A percentile compares a stretch with the other conserved stretches of the same genome.
Conservation (phyloP, 2,329 filamentous ascomycete species). For the Penicillium sp. region DNA sequence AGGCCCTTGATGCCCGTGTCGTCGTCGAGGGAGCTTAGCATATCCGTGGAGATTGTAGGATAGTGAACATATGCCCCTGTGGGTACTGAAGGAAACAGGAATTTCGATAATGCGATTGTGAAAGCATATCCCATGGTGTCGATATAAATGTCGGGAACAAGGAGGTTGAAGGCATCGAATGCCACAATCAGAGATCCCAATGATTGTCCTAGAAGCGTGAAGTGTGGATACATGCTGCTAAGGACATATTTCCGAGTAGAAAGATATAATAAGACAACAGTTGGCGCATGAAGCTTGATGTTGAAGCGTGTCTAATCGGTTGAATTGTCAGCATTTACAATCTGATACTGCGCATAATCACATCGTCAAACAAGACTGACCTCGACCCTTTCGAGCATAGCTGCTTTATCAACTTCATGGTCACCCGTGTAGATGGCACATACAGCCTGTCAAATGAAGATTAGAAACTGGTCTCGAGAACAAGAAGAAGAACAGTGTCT, state of each 20-base stretch:
- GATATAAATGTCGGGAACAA: constrained; percentile 89
- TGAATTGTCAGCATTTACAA: not conserved
- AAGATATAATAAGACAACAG: constrained; percentile 84
- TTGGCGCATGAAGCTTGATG: constrained; percentile 78
- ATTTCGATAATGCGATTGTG: constrained; percentile 73
- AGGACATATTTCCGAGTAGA: constrained; percentile 83
- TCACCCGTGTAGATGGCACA: constrained; percentile 96
- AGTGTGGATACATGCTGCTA: constrained; percentile 80
- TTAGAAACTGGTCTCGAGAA: not conserved
- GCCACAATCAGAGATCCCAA: constrained; percentile 81
- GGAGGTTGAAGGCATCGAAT: constrained; percentile 86
- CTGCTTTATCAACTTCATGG: constrained; percentile 76
- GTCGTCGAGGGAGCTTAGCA: constrained; percentile 79
- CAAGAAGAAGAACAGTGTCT: not conserved
- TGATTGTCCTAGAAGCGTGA: constrained; percentile 92
- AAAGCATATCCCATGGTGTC: constrained; percentile 99
- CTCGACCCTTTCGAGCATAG: constrained; percentile 73
- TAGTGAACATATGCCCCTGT: constrained; percentile 96
- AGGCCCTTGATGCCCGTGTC: constrained; percentile 63
- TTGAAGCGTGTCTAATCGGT: constrained; percentile 72
- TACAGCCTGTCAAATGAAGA: constrained; percentile 51
- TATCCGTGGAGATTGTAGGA: constrained; percentile 96
- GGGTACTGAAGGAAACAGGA: constrained; percentile 74
- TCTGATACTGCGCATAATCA: not conserved
- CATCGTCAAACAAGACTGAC: constrained; percentile 38